Conservation (phyloP, 1,284 basidiomycete species). For the Pseudozyma thailandica region DNA sequence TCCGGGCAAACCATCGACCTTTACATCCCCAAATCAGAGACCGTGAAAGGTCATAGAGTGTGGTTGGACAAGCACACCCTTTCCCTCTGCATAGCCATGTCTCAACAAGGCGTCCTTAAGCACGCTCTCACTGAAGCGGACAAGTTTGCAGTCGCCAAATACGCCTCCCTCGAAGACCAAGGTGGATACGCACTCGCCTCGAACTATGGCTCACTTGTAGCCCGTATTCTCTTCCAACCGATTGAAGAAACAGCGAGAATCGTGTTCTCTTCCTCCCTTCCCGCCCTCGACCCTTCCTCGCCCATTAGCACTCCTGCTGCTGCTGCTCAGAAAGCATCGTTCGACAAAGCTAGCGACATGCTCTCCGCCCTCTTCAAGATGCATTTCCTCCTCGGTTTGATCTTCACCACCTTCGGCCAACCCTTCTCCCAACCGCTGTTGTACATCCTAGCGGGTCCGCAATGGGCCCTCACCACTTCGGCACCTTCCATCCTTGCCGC, state of each 20-base stretch:
- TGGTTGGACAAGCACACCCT: constrained; percentile 34
- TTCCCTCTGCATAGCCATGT: constrained; percentile 79
- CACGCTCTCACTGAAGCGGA: constrained; percentile 96
- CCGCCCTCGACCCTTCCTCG: constrained; percentile 5
- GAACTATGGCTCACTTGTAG: constrained; percentile 65
- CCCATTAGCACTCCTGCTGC: neutral
- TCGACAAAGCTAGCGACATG: constrained; percentile 15
- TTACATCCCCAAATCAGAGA: constrained; percentile 63
- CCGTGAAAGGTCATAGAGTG: neutral
- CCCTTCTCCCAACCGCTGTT: constrained; percentile 54
- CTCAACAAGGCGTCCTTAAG: constrained; percentile 86
- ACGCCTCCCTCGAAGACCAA: constrained; percentile 60
- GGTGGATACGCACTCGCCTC: constrained; percentile 66
- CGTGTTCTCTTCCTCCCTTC: constrained; percentile 40
- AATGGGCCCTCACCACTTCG: constrained; percentile 53
- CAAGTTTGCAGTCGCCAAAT: constrained; percentile 73
- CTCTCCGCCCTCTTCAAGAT: constrained; percentile 46
- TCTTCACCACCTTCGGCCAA: constrained; percentile 52
- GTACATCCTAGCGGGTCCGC: constrained; percentile 57
- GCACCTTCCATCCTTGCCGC: constrained; percentile 56
- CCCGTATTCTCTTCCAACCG: constrained; percentile 65
- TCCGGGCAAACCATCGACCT: constrained; percentile 81
- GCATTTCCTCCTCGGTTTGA: constrained; percentile 47
- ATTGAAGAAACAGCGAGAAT: constrained; percentile 62
- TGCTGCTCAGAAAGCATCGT: neutral